Evolutionary conservation across 768 basidiomycete genomes (phyloP).

Genomic region (Pisolithus tinctorius): DNA sequence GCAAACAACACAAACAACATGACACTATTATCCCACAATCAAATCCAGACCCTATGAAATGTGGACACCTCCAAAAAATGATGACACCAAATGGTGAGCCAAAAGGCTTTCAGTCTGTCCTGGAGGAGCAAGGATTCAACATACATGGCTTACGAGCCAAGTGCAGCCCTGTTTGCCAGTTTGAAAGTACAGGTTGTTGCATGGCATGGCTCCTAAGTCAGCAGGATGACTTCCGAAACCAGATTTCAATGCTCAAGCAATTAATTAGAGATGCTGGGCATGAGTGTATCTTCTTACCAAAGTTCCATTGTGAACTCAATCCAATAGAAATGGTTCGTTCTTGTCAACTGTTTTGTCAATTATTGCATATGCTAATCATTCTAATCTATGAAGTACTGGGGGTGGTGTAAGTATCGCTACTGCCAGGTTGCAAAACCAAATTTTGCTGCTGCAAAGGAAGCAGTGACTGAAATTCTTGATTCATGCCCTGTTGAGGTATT

Average conservation of each 20-base stretch:
- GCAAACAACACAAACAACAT: conserved; percentile 14
- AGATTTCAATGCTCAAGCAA: conserved; percentile 18
- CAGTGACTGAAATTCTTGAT: neutral
- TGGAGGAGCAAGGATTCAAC: conserved; percentile 34
- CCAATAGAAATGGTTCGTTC: conserved; percentile 10
- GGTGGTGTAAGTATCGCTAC: neutral
- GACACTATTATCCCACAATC: conserved; percentile 18
- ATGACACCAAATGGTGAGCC: conserved; percentile 20
- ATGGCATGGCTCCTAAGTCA: conserved; percentile 21
- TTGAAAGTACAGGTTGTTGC: conserved; percentile 17
- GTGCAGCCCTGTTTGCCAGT: conserved; percentile 23
- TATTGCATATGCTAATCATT: too few relatives aligned
- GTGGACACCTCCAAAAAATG: conserved; percentile 29
- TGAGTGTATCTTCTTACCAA: too few relatives aligned
- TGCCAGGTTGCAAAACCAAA: neutral
- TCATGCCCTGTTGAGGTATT: neutral
- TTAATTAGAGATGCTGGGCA: conserved; percentile 16
- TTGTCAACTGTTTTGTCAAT: neutral
- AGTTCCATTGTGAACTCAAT: conserved; percentile 34
- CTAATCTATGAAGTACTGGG: neutral
- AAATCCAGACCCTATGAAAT: conserved; percentile 7
- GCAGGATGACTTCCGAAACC: conserved; percentile 23
- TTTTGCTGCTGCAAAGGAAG: neutral
- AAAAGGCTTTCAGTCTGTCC: conserved; percentile 5
- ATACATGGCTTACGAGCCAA: conserved; percentile 26